Base-by-base conservation (phyloP, 768 basidiomycete genomes). In the Mycena filopes region DNA sequence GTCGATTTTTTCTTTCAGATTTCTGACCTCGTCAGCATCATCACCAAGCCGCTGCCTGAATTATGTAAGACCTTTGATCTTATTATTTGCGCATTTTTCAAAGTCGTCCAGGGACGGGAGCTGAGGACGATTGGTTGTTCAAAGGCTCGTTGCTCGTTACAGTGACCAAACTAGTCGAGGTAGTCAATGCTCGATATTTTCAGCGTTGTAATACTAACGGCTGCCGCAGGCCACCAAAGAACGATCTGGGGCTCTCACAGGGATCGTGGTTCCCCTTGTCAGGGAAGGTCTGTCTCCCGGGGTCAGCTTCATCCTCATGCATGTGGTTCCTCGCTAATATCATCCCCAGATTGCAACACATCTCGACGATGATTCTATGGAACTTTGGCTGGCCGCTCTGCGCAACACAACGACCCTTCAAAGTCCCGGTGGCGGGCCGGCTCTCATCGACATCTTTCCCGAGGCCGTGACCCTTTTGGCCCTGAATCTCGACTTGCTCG, bases 311-410 rank as follows among this genome's bases (percentile, higher is more conserved):
- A 42, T 12, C 31, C 21, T 31, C 3, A n/a, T n/a, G n/a, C n/a
- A n/a, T n/a, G n/a, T n/a, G n/a, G n/a, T n/a, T 12, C 31, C 21
- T 31, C 3, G 28, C 33, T 26, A 58, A 47, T 72, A 26, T 66
- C 62, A 26, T 65, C 49, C 16, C 58, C 65, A 94, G 93, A 83
- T 82, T 31, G 82, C 84, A n/a, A 77, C 84, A 38, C 84, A 91
- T 66, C 83, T 97, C 25, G 94, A 96, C 69, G 87, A 88, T 65
- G 95, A 96, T 74, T 91, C 87, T 0, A 74, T 95, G 49, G 82
- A 80, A 43, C 84, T 97, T 13, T 96, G 95, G 95, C 80, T 84
- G 25, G 80, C 85, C 33, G 86, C 91, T 1, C 78, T 96, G 40
- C 83, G 89, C 50, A 92, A 93, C 71, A 84, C 91, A 1, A 74